Evolutionary conservation across 2,329 filamentous ascomycete species (phyloP).

Genomic region (Arthrobotrys megalospora): DNA sequence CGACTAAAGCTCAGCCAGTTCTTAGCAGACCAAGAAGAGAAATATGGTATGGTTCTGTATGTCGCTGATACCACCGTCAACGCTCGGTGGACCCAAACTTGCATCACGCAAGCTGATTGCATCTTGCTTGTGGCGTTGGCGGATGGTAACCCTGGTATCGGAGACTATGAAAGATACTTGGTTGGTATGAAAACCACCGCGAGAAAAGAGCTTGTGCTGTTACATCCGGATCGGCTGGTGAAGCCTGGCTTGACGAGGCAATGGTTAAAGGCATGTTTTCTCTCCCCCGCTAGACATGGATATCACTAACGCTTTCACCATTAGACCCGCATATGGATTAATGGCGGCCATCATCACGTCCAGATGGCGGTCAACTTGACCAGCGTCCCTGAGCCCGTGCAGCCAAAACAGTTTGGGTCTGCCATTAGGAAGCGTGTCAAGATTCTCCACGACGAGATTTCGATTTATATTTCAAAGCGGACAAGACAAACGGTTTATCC

Average conservation of each 20-base stretch:
- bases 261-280: constrained; percentile 77
- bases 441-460: constrained; percentile 94
- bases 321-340: constrained; percentile 94
- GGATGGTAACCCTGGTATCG: constrained; percentile 89
- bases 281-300: not conserved
- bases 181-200: constrained; percentile 98
- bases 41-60: constrained; percentile 94
- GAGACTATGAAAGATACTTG: constrained; percentile 96
- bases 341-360: constrained; percentile 96
- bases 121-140: constrained; percentile 93
- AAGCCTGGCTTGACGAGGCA: constrained; percentile 85
- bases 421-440: constrained; percentile 93
- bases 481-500: constrained; percentile 93
- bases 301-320: constrained; percentile 61
- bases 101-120: constrained; percentile 95
- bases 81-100: constrained; percentile 97
- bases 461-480: constrained; percentile 96
- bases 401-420: constrained; percentile 83
- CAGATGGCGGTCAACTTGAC: constrained; percentile 87
- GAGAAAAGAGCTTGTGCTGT: constrained; percentile 88
- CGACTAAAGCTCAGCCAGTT: constrained; percentile 97
- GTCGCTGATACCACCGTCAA: constrained; percentile 97
- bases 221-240: constrained; percentile 91
- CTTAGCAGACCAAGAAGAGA: constrained; percentile 95
- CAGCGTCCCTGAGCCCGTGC: constrained; percentile 72